These are phyloP conservation scores for Colletotrichum sp. DNA, from an alignment of 2,329 filamentous ascomycete species.

Conservation along the genomic window DNA sequence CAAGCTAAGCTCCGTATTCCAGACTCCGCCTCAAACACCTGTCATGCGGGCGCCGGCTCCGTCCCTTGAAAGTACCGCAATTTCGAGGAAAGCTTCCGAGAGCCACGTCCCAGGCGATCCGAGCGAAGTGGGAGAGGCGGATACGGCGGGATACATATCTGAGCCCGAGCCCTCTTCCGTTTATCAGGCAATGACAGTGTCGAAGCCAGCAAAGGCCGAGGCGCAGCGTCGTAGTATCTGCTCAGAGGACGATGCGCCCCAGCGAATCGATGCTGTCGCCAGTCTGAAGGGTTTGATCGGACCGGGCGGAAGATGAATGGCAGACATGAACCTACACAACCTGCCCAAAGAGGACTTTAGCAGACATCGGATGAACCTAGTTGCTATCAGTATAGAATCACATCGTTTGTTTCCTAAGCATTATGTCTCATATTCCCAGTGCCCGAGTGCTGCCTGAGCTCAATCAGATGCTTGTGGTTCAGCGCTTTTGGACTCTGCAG, in stretches of 20 bases:
- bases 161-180: background rate
- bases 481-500: too few species aligned
- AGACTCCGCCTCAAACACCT: background rate
- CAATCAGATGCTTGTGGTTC: too few species aligned
- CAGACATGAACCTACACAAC: background rate
- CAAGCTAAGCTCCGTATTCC: conserved; percentile 15
- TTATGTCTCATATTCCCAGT: too few species aligned
- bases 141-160: background rate
- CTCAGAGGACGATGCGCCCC: background rate
- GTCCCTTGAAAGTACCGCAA: background rate
- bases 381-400: rapidly evolving
- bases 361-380: background rate
- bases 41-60: background rate
- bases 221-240: background rate
- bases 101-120: background rate
- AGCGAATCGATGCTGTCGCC: background rate
- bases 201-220: background rate
- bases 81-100: background rate
- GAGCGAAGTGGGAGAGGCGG: too few species aligned
- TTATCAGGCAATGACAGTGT: background rate
- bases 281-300: background rate
- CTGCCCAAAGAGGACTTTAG: too few species aligned
- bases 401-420: background rate
- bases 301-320: background rate
- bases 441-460: too few species aligned